Base-by-base conservation (phyloP, 1,284 basidiomycete genomes). In the Cryptococcus amylolentus region DNA sequence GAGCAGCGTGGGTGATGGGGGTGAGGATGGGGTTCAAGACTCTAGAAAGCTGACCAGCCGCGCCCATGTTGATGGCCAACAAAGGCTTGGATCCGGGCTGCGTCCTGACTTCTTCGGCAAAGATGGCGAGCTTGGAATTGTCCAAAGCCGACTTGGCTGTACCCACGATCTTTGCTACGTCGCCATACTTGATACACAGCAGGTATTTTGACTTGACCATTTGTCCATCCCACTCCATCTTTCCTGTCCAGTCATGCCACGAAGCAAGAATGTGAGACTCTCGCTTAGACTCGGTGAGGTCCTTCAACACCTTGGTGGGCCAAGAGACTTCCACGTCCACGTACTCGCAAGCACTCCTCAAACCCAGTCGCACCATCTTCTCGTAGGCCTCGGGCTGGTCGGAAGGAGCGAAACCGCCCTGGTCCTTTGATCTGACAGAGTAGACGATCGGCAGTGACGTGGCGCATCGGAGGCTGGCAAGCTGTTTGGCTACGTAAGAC, bases 11-110 rank as follows among this genome's bases (percentile, higher is more conserved):
- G 0, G 93, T 92, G 44, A 98, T 84, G 3, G 95, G 94, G 45
- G 87, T 91, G 60, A 98, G 84, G 4, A 88, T 88, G 4, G 82
- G 79, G 76, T 96, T 97, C 55, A 96, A 80, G 55, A 97, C 84
- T 20, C 96, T 83, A 8, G 91, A 92, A 65, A 97, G 82, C 77
- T 97, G 93, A 5, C 96, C 96, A 39, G 84, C 82, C 8, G 83
- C 72, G 20, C 93, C 92, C 86, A 96, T 95, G 77, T 98, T 98
- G 80, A 98, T 88, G 2, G 91, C 92, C 57, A 98, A 85, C 62
- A 98, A 81, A 1, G 93, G 93, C 72, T 88, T 91, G 47, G 81
- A 77, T 31, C 77, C 76, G 1, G 80, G 77, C 13, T 76, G 54
- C 7, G 58, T 57, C 27, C 59, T 52, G 6, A 67, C 59, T n/a